Percentiles rank a stretch among this genome's conserved stretches.
Evolutionary conservation across 2,329 filamentous ascomycete species (phyloP).

Genomic region (Cercospora nicotianae): DNA sequence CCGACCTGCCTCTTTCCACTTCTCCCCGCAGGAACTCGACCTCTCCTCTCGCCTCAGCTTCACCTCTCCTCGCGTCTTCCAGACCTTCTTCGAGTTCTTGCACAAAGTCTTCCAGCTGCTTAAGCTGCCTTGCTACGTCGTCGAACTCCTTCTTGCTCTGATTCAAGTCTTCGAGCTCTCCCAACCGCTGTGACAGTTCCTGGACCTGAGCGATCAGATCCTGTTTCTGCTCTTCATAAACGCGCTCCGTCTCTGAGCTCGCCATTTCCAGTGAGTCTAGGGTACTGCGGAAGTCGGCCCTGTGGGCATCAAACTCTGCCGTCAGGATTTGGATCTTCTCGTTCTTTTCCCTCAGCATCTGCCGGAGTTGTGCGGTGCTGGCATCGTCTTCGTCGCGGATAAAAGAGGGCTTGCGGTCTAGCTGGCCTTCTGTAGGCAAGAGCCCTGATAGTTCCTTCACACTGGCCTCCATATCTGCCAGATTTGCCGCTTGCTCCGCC

Average conservation of each 20-base stretch:
- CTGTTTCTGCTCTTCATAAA: conserved; percentile 91
- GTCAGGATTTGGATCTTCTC: conserved; percentile 94
- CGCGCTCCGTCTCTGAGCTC: conserved; percentile 89
- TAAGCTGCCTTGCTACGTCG: conserved; percentile 83
- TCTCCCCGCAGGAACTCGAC: conserved; percentile 94
- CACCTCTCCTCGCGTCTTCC: conserved; percentile 88
- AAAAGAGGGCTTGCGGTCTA: conserved; percentile 25
- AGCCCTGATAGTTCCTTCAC: conserved; percentile 77
- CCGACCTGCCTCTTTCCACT: conserved; percentile 85
- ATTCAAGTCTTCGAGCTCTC: conserved; percentile 79
- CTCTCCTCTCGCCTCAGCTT: conserved; percentile 92
- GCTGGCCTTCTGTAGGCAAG: conserved; percentile 57
- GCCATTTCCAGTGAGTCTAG: conserved; percentile 96
- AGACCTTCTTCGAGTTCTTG: conserved; percentile 95
- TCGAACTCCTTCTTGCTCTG: conserved; percentile 87
- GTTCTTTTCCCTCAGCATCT: conserved; percentile 89
- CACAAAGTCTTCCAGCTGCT: conserved; percentile 92
- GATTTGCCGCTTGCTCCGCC: conserved; percentile 77
- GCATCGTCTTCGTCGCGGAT: conserved; percentile 66
- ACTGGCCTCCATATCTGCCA: conserved; percentile 87
- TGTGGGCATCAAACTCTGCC: conserved; percentile 88
- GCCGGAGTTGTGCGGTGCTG: conserved; percentile 62
- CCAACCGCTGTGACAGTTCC: conserved; percentile 70
- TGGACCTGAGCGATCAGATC: conserved; percentile 80
- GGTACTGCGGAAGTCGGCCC: conserved; percentile 93